Evolutionary conservation across 352 stramenopile species (phyloP), one percentile per base, ranked within the genome.

Genomic region (Pythium periplocum): DNA sequence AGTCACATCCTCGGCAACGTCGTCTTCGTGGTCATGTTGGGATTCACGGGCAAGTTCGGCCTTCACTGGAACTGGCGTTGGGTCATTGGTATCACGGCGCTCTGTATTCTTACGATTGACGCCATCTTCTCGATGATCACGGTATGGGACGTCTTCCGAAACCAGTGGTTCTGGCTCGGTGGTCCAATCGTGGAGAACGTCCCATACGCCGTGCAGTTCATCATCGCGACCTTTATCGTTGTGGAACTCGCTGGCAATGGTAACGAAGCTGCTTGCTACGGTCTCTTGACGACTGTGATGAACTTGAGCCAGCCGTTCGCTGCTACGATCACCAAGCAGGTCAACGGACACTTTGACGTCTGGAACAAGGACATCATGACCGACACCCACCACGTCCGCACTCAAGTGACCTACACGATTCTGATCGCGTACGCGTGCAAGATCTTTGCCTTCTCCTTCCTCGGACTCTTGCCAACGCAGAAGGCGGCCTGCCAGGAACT

Each of bases 231-330:
- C 9, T 73, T 59, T 49, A 56, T 64, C 36, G 58, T 66, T 38
- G 62, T 74, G 7, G 66, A 75, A 47, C 49, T 75, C 4, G 59
- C 64, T 4, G 64, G 57, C 12, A 12, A 61, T 3, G 67, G 67
- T 31, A 64, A 73, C 51, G 67, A 75, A 55, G 67, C 56, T 30
- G 62, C 63, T 6, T 49, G 65, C 50, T 75, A 73, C 48, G 60
- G 64, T 43, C 55, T 75, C 5, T 12, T 73, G 7, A 75, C 67
- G 30, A 72, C 67, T 34, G 59, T 71, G n/a, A 51, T 50, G 41
- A 75, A 73, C 55, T 45, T 73, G 3, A 51, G 44, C 10, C 44
- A 41, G 10, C 53, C 61, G 26, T 70, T 75, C 47, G 60, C 53
- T 17, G 43, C 53, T 4, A 70, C 55, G 11, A 61, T 64, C 46